These are phyloP conservation scores for Cercospora zeae-maydis DNA, from an alignment of 2,329 filamentous ascomycete species.

Conservation along the genomic window DNA sequence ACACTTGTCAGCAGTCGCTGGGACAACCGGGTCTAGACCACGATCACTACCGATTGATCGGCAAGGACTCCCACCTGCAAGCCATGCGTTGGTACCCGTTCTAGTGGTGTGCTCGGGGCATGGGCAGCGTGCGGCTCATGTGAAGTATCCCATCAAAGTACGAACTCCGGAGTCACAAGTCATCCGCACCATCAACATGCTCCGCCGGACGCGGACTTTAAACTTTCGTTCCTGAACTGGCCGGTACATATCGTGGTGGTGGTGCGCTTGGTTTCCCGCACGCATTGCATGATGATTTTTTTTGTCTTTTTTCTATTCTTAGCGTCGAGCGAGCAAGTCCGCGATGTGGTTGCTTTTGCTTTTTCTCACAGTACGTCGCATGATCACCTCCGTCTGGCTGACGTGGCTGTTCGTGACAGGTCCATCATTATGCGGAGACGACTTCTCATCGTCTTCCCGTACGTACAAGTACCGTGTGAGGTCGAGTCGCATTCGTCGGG, in stretches of 20 bases:
- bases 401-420: background rate
- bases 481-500: too few relatives aligned
- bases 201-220: too few relatives aligned
- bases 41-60: background rate
- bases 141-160: background rate
- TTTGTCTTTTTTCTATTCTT: too few relatives aligned
- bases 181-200: background rate
- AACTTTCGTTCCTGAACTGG: conserved; percentile 1
- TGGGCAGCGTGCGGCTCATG: background rate
- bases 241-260: background rate
- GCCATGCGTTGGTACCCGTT: background rate
- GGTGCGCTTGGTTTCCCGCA: background rate
- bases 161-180: background rate
- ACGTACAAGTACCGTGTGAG: too few relatives aligned
- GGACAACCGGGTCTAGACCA: background rate
- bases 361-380: too few relatives aligned
- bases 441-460: background rate
- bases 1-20: background rate
- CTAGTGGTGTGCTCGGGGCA: background rate
- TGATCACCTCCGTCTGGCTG: too few relatives aligned
- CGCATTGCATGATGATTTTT: too few relatives aligned
- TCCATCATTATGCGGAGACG: background rate
- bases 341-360: background rate
- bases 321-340: background rate
- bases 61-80: background rate